A percentile compares a stretch with the other conserved stretches of the same genome.
Conservation (phyloP, 345 rosid genomes). For the Eucalyptus sideroxylon region DNA sequence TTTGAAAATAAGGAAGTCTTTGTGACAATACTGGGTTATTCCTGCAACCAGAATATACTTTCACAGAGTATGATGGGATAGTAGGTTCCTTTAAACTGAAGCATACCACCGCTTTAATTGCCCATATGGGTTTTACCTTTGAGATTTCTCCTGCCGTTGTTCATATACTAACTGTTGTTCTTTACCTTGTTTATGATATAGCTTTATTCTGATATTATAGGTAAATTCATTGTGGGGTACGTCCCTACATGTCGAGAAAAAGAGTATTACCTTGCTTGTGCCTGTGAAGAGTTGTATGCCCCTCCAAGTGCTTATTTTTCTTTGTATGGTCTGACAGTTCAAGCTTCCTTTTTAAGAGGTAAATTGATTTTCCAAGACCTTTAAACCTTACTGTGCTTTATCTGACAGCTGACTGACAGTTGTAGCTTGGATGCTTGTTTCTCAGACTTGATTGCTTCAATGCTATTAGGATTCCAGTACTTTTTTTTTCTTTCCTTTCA, state of each 20-base stretch:
- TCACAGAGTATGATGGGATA: neutral
- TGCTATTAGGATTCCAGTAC: neutral
- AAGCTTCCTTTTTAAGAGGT: conserved; percentile 90
- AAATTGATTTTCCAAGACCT: neutral
- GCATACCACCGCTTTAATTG: neutral
- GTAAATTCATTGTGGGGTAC: conserved; percentile 76
- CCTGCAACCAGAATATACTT: neutral
- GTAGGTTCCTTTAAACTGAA: neutral
- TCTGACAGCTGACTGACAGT: neutral
- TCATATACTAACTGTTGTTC: neutral
- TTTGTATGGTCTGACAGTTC: conserved; percentile 78
- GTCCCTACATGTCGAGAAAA: conserved; percentile 68
- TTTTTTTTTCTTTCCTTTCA: neutral
- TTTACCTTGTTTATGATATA: neutral
- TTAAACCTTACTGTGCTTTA: neutral
- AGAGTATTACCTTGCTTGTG: conserved; percentile 85
- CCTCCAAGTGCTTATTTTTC: conserved; percentile 97
- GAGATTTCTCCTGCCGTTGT: neutral
- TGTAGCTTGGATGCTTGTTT: neutral
- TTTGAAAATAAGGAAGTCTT: neutral
- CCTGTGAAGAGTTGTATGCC: conserved; percentile 78
- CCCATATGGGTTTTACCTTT: neutral
- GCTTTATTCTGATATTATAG: conserved; percentile 18
- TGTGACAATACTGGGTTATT: neutral
- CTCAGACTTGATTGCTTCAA: neutral